A percentile compares a stretch with the other conserved stretches of the same genome.
phyloP scores from a whole-genome alignment of 805 yeast species.

The Myxozyma geophila region DNA sequence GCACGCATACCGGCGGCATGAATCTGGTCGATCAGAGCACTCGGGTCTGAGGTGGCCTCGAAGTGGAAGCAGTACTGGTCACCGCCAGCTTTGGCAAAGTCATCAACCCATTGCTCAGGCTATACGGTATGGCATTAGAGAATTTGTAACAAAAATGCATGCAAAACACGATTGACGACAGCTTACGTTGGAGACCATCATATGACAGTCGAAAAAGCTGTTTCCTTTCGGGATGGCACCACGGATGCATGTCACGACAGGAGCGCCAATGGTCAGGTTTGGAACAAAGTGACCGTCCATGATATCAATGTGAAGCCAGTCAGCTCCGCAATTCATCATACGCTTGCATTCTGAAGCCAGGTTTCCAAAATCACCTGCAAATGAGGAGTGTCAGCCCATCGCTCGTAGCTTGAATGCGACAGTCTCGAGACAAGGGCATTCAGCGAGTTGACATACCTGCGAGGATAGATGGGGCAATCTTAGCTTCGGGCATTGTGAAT shows the following conservation, averaged over 20 bases:
- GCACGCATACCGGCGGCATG: constrained; percentile 84
- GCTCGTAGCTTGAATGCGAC: neutral
- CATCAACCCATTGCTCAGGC: constrained; percentile 94
- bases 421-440: neutral
- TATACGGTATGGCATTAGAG: constrained; percentile 33
- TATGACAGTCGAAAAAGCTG: constrained; percentile 88
- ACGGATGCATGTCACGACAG: constrained; percentile 78
- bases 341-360: constrained; percentile 85
- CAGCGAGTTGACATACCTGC: constrained; percentile 55
- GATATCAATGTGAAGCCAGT: constrained; percentile 97
- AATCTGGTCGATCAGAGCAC: constrained; percentile 73
- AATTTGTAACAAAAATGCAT: neutral
- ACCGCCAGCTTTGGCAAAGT: constrained; percentile 91
- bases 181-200: constrained; percentile 77
- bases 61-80: constrained; percentile 95
- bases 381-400: neutral
- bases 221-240: constrained; percentile 71
- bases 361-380: constrained; percentile 71
- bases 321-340: constrained; percentile 80
- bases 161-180: neutral
- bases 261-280: constrained; percentile 92
- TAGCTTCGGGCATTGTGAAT: constrained; percentile 67
- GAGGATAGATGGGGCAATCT: constrained; percentile 92
- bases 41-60: constrained; percentile 78
- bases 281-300: constrained; percentile 99